Conservation (phyloP, 2,329 filamentous ascomycete genomes). For the Fusarium subtropicale region DNA sequence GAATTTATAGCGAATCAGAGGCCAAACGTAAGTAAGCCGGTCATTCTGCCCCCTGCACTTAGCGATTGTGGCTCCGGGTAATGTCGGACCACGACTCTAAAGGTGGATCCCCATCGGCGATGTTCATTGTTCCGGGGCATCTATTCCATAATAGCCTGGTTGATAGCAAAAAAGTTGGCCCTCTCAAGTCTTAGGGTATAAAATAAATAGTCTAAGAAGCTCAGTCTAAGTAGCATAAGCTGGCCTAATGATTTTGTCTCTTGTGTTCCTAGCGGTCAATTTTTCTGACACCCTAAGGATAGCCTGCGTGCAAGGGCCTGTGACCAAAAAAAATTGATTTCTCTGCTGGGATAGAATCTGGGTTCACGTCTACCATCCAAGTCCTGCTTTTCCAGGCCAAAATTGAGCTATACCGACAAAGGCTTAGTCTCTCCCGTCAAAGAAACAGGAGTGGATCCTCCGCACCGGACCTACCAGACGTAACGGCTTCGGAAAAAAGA, state of each 20-base stretch:
- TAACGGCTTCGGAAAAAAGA: slow-evolving; percentile 43
- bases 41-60: slow-evolving; percentile 18
- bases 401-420: background rate
- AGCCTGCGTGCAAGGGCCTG: background rate
- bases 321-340: slow-evolving; percentile 8
- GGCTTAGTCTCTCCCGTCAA: slow-evolving; percentile 13
- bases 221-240: too few species aligned
- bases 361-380: background rate
- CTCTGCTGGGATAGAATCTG: background rate
- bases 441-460: slow-evolving; percentile 36
- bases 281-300: background rate
- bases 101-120: slow-evolving; percentile 21
- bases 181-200: too few species aligned
- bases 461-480: slow-evolving; percentile 12
- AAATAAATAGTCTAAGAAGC: too few species aligned
- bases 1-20: slow-evolving; percentile 53
- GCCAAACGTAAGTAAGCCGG: slow-evolving; percentile 24
- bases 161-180: too few species aligned
- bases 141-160: slow-evolving; percentile 1
- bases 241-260: too few species aligned
- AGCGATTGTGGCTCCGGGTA: slow-evolving; percentile 48
- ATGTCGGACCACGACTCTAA: slow-evolving; percentile 48
- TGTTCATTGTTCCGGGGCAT: slow-evolving; percentile 45
- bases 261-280: too few species aligned
- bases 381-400: slow-evolving; percentile 9